Evolutionary conservation across 768 basidiomycete species (phyloP).

Genomic region (Termitomyces sp.): DNA sequence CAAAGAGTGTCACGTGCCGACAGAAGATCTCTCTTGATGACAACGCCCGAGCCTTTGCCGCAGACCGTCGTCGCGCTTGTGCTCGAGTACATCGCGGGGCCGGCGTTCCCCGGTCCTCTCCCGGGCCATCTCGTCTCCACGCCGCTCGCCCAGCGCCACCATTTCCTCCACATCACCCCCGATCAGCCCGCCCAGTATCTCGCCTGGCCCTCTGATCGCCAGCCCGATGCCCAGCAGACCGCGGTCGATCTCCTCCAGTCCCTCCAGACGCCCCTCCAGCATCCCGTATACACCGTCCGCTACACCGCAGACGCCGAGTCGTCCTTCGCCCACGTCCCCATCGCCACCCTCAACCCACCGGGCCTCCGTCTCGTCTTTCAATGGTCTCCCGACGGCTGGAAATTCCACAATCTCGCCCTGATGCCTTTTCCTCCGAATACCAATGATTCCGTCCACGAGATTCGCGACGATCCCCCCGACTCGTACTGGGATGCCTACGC

Average conservation of each 20-base stretch:
- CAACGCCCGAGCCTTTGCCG: slow-evolving; percentile 3
- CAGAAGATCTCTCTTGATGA: not conserved
- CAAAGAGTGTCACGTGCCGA: slow-evolving; percentile 8
- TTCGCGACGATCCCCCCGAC: slow-evolving; percentile 25
- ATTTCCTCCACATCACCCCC: slow-evolving; percentile 51
- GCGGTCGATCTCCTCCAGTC: slow-evolving; percentile 40
- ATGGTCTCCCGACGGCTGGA: slow-evolving; percentile 60
- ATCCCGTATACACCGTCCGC: slow-evolving; percentile 30
- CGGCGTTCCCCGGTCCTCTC: slow-evolving; percentile 43
- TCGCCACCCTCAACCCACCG: slow-evolving; percentile 27
- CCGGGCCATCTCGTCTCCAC: slow-evolving; percentile 58
- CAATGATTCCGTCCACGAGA: slow-evolving; percentile 23
- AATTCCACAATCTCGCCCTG: slow-evolving; percentile 59
- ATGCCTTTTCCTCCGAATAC: slow-evolving; percentile 65
- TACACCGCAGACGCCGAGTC: slow-evolving; percentile 46
- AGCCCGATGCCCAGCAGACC: slow-evolving; percentile 19
- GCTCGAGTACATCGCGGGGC: slow-evolving; percentile 54
- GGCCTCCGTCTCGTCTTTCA: slow-evolving; percentile 61
- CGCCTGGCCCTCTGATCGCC: slow-evolving; percentile 52
- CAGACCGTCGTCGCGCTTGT: slow-evolving; percentile 36
- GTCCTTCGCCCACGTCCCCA: slow-evolving; percentile 50
- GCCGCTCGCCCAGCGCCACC: slow-evolving; percentile 58
- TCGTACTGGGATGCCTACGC: slow-evolving; percentile 70
- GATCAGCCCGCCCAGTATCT: slow-evolving; percentile 52
- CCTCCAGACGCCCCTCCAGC: slow-evolving; percentile 27